Conservation (phyloP, 495 filamentous ascomycete species). For the Xylaria intraflava region DNA sequence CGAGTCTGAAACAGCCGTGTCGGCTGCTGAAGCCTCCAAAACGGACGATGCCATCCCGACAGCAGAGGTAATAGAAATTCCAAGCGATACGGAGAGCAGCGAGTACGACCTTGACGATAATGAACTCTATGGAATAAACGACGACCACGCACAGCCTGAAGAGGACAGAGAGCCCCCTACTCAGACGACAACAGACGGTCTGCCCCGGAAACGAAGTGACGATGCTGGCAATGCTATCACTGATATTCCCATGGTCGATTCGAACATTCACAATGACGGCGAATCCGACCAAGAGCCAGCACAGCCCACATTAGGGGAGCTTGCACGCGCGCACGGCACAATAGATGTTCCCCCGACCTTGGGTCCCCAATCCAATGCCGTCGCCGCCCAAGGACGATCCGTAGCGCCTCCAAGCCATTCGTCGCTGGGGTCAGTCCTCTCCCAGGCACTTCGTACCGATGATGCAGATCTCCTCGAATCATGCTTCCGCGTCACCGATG, state of each 20-base stretch:
- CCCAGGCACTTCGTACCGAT: slow-evolving; percentile 87
- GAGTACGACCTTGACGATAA: slow-evolving; percentile 29
- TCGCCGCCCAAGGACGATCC: slow-evolving; percentile 29
- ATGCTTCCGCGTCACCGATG: slow-evolving; percentile 73
- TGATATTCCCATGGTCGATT: slow-evolving; percentile 36
- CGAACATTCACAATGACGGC: slow-evolving; percentile 43
- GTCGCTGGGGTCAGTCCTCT: slow-evolving; percentile 81
- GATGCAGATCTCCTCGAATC: slow-evolving; percentile 83
- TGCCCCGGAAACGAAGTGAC: slow-evolving; percentile 4
- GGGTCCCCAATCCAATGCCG: slow-evolving; percentile 31
- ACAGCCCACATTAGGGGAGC: slow-evolving; percentile 77
- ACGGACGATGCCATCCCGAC: slow-evolving; percentile 17
- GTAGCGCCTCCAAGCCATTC: slow-evolving; percentile 60
- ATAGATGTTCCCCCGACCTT: slow-evolving; percentile 69
- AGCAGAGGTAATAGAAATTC: slow-evolving; percentile 46
- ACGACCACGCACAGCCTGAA: slow-evolving; percentile 11
- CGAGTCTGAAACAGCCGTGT: slow-evolving; percentile 65
- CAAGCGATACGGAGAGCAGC: slow-evolving; percentile 46
- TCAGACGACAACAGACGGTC: slow-evolving; percentile 3
- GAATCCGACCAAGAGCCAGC: slow-evolving; percentile 46
- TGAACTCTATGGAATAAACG: slow-evolving; percentile 24
- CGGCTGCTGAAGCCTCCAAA: slow-evolving; percentile 23
- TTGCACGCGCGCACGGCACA: slow-evolving; percentile 66
- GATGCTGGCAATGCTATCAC: slow-evolving; percentile 9
- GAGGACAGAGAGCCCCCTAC: slow-evolving; percentile 1